Evolutionary conservation across 129 eudicot genomes (phyloP), one percentile per base, ranked within the genome.

Genomic region (Kitagawia praeruptora): DNA sequence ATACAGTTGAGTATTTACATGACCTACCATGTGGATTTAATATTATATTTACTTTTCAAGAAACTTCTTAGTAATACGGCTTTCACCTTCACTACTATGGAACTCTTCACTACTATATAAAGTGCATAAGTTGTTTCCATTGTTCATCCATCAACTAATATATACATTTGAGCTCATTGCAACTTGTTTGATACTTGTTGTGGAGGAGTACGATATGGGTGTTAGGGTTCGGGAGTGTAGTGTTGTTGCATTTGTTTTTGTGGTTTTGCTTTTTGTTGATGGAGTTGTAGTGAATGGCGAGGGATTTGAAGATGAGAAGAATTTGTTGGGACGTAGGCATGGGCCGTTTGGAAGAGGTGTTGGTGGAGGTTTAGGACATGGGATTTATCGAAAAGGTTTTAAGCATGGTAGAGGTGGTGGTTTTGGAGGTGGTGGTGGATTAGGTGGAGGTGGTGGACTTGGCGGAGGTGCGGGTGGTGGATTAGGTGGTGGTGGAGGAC

Each of bases 361-460:
- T 41, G 54, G 53, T 74, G 77, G 77, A 25, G 77, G 77, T 74
- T 74, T 74, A 46, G 61, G 77, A 0, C n/a, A 28, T 27, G 77
- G 77, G 77, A 46, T 74, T 74, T 74, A 74, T 74, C 16, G 19
- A 27, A 74, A 74, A 74, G 77, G 77, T 0, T 74, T 74, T 46
- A 74, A 19, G 13, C 77, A 74, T 46, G 58, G 77, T 18, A 40
- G 28, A 40, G 49, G 49, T 72, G 76, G 76, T 0, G 49, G 76
- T 0, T 8, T 39, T 18, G 49, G 76, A 9, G 49, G 76, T 6
- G 76, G 76, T 45, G 77, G 56, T 0, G 56, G 56, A 10, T 2
- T 44, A 45, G 77, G 58, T n/a, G 77, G 77, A n/a, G 53, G 77
- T 23, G 77, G 71, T 2, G 71, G 71, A 13, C 9, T 42, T 6